Evolutionary conservation across 352 stramenopile species (phyloP), one percentile per base, ranked within the genome.

Genomic region (Globisporangium megalacanthum): DNA sequence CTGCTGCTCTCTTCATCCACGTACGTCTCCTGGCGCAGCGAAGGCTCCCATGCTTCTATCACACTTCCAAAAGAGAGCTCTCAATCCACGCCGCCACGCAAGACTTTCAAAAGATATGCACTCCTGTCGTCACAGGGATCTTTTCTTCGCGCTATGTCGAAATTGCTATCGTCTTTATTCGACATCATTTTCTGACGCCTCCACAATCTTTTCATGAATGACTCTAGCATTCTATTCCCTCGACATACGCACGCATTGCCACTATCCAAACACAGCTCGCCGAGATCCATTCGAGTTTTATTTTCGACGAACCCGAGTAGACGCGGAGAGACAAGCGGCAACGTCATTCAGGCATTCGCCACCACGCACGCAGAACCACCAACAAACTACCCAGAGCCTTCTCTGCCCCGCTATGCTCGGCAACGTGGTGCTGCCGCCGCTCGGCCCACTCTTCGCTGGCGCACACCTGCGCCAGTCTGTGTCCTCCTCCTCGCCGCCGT

Each of bases 361-460:
- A 57, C 56, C 49, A 68, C 56, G 61, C 59, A 69, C 69, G 47
- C 62, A 61, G 4, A 39, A 17, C 39, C 31, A 31, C 31, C 44
- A n/a, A 52, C 54, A 8, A 33, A 56, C 51, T 22, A 9, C 13
- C 51, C 55, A 45, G 58, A 54, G 47, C 25, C 25, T 29, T 29
- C 1, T 29, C 25, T 29, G 25, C 25, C 25, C 25, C 25, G 25
- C 25, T 29, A 84, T 86, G 69, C 72, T 63, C 9, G 56, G 60
- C n/a, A 76, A 72, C 52, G 70, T 86, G 41, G 75, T 87, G 52
- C 56, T 87, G 45, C 77, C 79, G 53, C 67, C 79, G 11, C 78
- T 89, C 42, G 67, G 74, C 8, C 76, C 79, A 51, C 62, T 86
- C 36, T 83, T 86, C 59, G 67, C 66, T 31, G n/a, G 25, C 25